These are phyloP conservation scores for Akanthomyces dipterigenus DNA, from an alignment of 2,329 filamentous ascomycete genomes.

Conservation along the genomic window DNA sequence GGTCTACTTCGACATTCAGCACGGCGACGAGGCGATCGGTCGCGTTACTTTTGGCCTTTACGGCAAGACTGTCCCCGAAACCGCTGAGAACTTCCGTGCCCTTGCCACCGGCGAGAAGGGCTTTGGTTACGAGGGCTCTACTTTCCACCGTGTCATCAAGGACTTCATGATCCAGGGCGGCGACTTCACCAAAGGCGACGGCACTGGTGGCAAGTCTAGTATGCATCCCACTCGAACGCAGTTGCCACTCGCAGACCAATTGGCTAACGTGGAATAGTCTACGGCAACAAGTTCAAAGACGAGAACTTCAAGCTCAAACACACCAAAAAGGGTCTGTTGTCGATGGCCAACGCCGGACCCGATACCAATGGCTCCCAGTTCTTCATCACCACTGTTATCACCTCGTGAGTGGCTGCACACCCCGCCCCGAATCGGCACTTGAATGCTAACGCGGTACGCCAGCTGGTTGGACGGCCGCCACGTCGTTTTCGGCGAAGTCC, in stretches of 20 bases:
- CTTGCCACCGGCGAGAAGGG: constrained; percentile 82
- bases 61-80: constrained; percentile 79
- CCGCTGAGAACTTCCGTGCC: constrained; percentile 66
- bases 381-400: constrained; percentile 82
- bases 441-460: constrained; percentile 8
- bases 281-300: constrained; percentile 75
- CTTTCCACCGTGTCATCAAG: constrained; percentile 88
- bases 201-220: constrained; percentile 82
- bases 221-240: constrained; percentile 28
- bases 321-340: constrained; percentile 74
- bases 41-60: constrained; percentile 78
- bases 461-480: constrained; percentile 79
- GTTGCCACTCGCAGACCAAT: constrained; percentile 1
- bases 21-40: constrained; percentile 68
- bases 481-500: constrained; percentile 83
- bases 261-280: constrained; percentile 48
- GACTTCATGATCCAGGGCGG: constrained; percentile 88
- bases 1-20: constrained; percentile 80
- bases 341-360: constrained; percentile 79
- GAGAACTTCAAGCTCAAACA: constrained; percentile 97
- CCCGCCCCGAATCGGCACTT: neutral
- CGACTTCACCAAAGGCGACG: constrained; percentile 77
- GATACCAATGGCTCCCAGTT: constrained; percentile 88
- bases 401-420: constrained; percentile 46
- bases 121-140: constrained; percentile 73